Conservation (phyloP, 768 basidiomycete species). For the Lentinus brumalis region DNA sequence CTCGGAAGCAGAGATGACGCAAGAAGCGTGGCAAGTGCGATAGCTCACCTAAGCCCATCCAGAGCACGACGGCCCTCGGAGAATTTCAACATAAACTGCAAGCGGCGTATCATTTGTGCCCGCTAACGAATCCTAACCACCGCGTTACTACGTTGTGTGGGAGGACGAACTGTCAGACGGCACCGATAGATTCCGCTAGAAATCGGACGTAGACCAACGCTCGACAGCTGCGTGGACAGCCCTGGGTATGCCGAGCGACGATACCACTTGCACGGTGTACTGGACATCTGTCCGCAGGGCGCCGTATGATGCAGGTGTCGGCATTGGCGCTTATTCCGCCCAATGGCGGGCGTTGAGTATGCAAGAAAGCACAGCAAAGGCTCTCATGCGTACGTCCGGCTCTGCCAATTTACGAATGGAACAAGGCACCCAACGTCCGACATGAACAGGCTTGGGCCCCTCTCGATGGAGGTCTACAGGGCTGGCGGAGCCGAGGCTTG, state of each 20-base stretch:
- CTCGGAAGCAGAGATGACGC: conserved; percentile 5
- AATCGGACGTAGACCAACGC: conserved; percentile 4
- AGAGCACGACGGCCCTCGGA: background rate
- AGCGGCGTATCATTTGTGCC: background rate
- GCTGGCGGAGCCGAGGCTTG: too few relatives aligned
- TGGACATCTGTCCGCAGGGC: background rate
- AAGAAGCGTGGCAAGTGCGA: background rate
- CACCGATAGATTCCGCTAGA: conserved; percentile 2
- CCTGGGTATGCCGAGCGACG: background rate
- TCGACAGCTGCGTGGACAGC: background rate
- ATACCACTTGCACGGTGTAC: conserved; percentile 2
- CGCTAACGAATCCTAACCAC: conserved; percentile 8
- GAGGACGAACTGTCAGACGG: background rate
- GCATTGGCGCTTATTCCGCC: conserved; percentile 4
- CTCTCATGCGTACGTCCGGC: background rate
- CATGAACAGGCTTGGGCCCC: too few relatives aligned
- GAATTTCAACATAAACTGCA: conserved; percentile 1
- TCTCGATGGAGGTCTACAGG: too few relatives aligned
- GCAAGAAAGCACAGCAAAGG: background rate
- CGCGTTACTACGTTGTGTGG: conserved; percentile 8
- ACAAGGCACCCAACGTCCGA: background rate
- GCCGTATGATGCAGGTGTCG: conserved; percentile 6
- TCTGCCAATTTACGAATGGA: background rate
- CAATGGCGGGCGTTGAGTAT: conserved; percentile 14
- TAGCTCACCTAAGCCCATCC: background rate